Base-by-base conservation (phyloP, 257 asterid genomes). In the Datura wrightii region DNA sequence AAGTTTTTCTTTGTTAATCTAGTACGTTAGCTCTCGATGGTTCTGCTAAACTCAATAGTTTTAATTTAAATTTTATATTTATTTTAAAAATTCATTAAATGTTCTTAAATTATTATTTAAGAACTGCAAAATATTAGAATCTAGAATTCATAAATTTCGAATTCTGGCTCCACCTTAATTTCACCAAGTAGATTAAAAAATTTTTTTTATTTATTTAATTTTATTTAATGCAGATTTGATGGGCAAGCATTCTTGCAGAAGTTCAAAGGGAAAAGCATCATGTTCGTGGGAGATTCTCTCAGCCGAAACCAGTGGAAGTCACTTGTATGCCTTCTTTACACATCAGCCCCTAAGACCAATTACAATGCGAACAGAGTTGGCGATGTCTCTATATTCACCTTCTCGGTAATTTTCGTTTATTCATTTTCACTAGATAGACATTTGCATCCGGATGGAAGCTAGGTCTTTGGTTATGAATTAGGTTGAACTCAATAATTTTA, bases 221-320 rank as follows among this genome's bases (percentile, higher is more conserved):
- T 39, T 1, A 5, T 39, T 2, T 44, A 5, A 50, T 82, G 86
- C 84, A 89, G 90, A 34, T 89, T 89, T 54, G 81, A 89, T 82
- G 92, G 92, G 31, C 84, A 10, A 1, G 59, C 78, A 36, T 84
- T 89, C 48, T 69, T 89, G 86, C 66, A 86, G 55, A 86, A 84
- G 56, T 86, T 86, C 2, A 76, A 79, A 83, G 90, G 90, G 24
- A 89, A 89, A 81, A 86, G 85, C 52, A 83, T 89, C 0, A 88
- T 89, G 86, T 89, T 89, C 39, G 87, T 87, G 2, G 92, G 92
- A 10, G 92, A 89, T 80, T 89, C 92, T 82, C 50, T 89, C 5
- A 89, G 90, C 11, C 76, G 92, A 84, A 88, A 89, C 14, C 92
- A 89, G 11, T 86, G 90, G 85, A 85, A 88, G 83, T 89, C 92